phyloP scores from a whole-genome alignment of 192 early-diverging fungal species.

The Coemansia sp. region DNA sequence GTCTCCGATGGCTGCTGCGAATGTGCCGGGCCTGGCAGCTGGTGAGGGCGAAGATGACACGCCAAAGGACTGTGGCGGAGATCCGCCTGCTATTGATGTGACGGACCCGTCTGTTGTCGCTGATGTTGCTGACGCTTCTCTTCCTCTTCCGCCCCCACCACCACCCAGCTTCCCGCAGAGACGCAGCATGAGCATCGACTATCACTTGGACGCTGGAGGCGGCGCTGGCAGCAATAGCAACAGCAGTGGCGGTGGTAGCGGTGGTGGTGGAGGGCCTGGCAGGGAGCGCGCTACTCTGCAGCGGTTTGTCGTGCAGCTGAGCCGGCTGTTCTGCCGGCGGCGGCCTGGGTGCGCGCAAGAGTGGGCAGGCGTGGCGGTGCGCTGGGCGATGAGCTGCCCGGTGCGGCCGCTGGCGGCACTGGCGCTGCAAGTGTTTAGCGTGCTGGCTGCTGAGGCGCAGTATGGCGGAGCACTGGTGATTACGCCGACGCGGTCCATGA shows the following conservation, averaged over 20 bases:
- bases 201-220: background rate
- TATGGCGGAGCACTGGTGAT: constrained; percentile 35
- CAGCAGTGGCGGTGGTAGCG: background rate
- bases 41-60: background rate
- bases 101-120: constrained; percentile 44
- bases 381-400: constrained; percentile 51
- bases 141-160: background rate
- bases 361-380: constrained; percentile 40
- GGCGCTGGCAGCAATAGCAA: too few species aligned
- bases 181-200: constrained; percentile 20
- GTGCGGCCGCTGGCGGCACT: constrained; percentile 33
- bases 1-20: constrained; percentile 13
- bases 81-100: constrained; percentile 5
- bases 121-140: constrained; percentile 40
- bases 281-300: constrained; percentile 34
- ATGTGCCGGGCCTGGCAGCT: background rate
- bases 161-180: constrained; percentile 7
- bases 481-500: constrained; percentile 45
- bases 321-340: constrained; percentile 34
- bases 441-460: constrained; percentile 39
- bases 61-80: background rate
- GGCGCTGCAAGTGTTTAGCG: constrained; percentile 38
- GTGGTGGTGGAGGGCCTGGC: background rate
- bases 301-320: constrained; percentile 33
- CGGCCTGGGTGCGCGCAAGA: constrained; percentile 32